Conservation (phyloP, 768 basidiomycete species). For the Crassisporium funariophilum region DNA sequence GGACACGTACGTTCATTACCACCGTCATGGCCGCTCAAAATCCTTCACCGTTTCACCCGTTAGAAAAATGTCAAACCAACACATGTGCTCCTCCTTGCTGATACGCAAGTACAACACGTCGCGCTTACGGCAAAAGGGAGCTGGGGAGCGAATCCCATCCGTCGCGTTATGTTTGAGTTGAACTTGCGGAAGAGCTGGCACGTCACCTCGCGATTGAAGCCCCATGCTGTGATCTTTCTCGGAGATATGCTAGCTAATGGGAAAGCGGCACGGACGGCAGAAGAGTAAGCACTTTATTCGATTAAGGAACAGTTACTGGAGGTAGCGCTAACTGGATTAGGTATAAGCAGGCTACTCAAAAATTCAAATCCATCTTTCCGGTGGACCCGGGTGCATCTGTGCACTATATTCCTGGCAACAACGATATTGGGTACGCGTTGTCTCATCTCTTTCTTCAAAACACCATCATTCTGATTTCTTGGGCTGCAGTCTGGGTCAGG, state of each 20-base stretch:
- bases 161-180: constrained; percentile 51
- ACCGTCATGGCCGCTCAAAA: no score
- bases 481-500: constrained; percentile 53
- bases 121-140: constrained; percentile 37
- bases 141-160: constrained; percentile 43
- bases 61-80: constrained; percentile 31
- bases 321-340: constrained; percentile 35
- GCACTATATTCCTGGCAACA: constrained; percentile 79
- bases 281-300: constrained; percentile 35
- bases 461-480: neutral
- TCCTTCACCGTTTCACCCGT: neutral
- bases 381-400: constrained; percentile 39
- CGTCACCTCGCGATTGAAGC: constrained; percentile 54
- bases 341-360: constrained; percentile 57
- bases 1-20: no score
- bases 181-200: constrained; percentile 75
- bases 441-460: neutral
- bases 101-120: constrained; percentile 60
- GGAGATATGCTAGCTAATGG: constrained; percentile 79
- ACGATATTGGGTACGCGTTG: constrained; percentile 61
- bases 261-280: constrained; percentile 49
- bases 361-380: constrained; percentile 66
- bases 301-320: neutral
- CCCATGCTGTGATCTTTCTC: constrained; percentile 70
- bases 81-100: constrained; percentile 69